Base-by-base conservation (phyloP, 371 early-diverging fungal genomes). In the Dichotomocladium elegans region DNA sequence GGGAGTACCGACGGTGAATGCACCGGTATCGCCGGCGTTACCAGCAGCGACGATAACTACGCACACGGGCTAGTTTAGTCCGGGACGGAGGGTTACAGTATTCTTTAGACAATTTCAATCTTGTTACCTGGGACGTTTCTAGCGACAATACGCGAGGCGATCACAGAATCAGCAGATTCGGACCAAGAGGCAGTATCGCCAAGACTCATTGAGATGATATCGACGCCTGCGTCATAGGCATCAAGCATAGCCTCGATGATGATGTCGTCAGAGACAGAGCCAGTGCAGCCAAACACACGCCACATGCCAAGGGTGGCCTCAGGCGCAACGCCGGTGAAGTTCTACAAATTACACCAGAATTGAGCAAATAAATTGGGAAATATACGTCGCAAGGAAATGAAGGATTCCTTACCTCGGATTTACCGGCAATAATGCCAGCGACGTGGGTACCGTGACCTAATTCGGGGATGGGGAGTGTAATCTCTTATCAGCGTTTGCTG, bases 381-480 rank as follows among this genome's bases (percentile, higher is more conserved):
- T 3, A 3, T 22, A 4, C 35, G 31, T 12, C 29, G 1, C 21
- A 40, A 43, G 7, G 43, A 14, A 14, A 41, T n/a, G n/a, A n/a
- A n/a, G n/a, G n/a, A n/a, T n/a, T n/a, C n/a, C 66, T 64, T 69
- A 73, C 76, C 2, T 52, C 62, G 11, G 58, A 22, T 28, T 56
- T 51, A 14, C 82, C 88, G 30, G 79, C 88, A 53, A 87, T 69
- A 33, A 88, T 88, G 19, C 88, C 88, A 4, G 84, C 56, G 7
- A 86, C 82, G 42, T 83, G 85, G 0, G 86, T 86, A 5, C 88
- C 85, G 51, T 85, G 85, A 15, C 81, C 82, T 61, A 44, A 0
- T 11, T 44, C 25, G n/a, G n/a, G 26, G 26, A 43, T 33, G 14
- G 8, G 10, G 8, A 44, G 21, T 14, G 21, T 14, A 21, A 17